These are phyloP conservation scores for Lasiodiplodia theobromae DNA, from an alignment of 2,329 filamentous ascomycete genomes.

Conservation along the genomic window DNA sequence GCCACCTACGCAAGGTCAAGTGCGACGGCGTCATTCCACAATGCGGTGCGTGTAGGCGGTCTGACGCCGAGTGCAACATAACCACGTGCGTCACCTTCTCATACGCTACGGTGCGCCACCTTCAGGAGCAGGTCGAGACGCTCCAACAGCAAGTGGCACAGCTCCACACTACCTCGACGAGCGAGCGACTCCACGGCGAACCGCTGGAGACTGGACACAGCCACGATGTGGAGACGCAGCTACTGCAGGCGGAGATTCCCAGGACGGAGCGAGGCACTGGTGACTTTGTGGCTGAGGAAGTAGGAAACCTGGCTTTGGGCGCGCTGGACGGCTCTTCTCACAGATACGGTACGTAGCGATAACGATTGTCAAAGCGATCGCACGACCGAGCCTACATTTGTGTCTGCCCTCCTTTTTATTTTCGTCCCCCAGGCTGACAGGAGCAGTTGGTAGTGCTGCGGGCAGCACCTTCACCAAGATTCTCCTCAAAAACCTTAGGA, in stretches of 20 bases:
- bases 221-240: constrained; percentile 11
- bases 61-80: constrained; percentile 8
- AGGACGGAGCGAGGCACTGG: not conserved
- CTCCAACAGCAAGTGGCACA: constrained; percentile 7
- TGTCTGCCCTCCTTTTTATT: no score
- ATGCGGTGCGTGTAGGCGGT: constrained; percentile 9
- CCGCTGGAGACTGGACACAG: constrained; percentile 3
- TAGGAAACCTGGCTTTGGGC: not conserved
- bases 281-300: constrained; percentile 11
- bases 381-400: no score
- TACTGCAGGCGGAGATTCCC: constrained; percentile 7
- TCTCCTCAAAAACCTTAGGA: not conserved
- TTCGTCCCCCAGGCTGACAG: not conserved
- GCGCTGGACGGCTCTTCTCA: not conserved
- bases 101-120: not conserved
- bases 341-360: constrained; percentile 4
- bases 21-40: constrained; percentile 13
- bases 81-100: constrained; percentile 10
- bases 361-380: no score
- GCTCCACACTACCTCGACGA: not conserved
- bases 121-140: constrained; percentile 4
- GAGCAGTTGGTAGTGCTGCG: constrained; percentile 2
- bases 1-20: constrained; percentile 5
- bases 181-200: not conserved
- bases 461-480: constrained; percentile 5